Conservation (phyloP, 805 yeast species). For the Saccharomycopsis vini region DNA sequence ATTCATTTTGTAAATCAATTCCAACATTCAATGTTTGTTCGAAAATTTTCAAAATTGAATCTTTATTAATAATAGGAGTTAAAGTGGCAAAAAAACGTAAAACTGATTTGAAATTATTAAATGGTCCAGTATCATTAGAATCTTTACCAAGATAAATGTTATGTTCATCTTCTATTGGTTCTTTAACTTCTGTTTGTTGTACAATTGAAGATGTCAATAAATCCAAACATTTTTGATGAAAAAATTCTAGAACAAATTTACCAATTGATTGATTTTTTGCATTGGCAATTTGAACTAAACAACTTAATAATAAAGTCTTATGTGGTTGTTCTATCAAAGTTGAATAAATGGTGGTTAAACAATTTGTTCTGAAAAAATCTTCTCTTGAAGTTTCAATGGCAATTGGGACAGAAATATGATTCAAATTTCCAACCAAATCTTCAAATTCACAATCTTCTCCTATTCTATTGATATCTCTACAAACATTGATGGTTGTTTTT, state of each 20-base stretch:
- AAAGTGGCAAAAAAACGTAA: conserved; percentile 63
- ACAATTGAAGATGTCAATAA: conserved; percentile 32
- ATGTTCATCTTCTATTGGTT: conserved; percentile 17
- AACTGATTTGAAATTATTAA: conserved; percentile 63
- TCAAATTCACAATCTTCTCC: conserved; percentile 11
- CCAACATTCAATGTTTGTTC: conserved; percentile 46
- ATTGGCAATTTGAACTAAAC: conserved; percentile 58
- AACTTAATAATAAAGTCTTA: conserved; percentile 64
- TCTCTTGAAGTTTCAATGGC: conserved; percentile 12
- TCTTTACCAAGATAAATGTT: conserved; percentile 5
- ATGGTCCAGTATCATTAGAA: conserved; percentile 42
- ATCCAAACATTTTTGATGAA: conserved; percentile 55
- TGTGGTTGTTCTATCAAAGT: conserved; percentile 85
- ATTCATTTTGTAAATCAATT: conserved; percentile 40
- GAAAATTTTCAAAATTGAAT: conserved; percentile 27
- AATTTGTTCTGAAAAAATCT: conserved; percentile 9
- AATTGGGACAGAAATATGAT: conserved; percentile 13
- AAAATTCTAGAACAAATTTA: conserved; percentile 55
- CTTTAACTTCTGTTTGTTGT: conserved; percentile 3
- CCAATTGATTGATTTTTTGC: conserved; percentile 58
- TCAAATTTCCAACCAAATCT: conserved; percentile 7
- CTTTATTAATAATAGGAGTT: conserved; percentile 48
- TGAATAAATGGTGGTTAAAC: conserved; percentile 53
- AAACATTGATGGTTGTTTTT: conserved; percentile 13
- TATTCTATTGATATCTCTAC: conserved; percentile 13